Percentiles rank a stretch among this genome's conserved stretches.
These are phyloP conservation scores for Lentinula sp. DNA, from an alignment of 768 basidiomycete genomes.

Conservation along the genomic window DNA sequence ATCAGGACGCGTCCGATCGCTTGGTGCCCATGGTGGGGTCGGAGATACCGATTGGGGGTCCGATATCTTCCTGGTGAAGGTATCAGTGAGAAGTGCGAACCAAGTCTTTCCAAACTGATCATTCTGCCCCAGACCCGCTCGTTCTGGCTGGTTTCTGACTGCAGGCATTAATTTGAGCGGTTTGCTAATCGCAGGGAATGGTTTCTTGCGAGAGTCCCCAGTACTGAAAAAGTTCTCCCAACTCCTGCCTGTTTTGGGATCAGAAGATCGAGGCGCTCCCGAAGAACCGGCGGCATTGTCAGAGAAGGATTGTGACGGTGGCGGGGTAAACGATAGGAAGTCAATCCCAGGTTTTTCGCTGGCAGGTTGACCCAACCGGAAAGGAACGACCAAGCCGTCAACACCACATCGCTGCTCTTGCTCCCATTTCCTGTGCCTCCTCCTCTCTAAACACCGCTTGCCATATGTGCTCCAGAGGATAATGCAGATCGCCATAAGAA, in stretches of 20 bases:
- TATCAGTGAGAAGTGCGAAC: slow-evolving; percentile 21
- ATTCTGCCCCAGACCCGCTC: slow-evolving; percentile 5
- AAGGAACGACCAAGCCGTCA: slow-evolving; percentile 36
- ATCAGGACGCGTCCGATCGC: slow-evolving; percentile 21
- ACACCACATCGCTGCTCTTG: slow-evolving; percentile 44
- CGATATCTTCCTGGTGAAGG: slow-evolving; percentile 17
- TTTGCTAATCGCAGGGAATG: slow-evolving; percentile 18
- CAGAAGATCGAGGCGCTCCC: slow-evolving; percentile 8
- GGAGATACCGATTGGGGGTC: slow-evolving; percentile 7
- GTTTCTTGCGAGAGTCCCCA: slow-evolving; percentile 13
- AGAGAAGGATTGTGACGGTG: slow-evolving; percentile 25
- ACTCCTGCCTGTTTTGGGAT: slow-evolving; percentile 30
- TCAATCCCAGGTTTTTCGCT: slow-evolving; percentile 19
- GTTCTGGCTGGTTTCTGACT: slow-evolving; percentile 22
- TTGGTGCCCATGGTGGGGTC: slow-evolving; percentile 6
- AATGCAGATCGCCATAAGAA: slow-evolving; percentile 69
- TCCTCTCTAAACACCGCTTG: slow-evolving; percentile 37
- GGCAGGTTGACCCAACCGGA: slow-evolving; percentile 13
- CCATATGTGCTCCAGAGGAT: slow-evolving; percentile 72
- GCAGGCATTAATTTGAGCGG: slow-evolving; percentile 39
- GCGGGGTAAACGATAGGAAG: slow-evolving; percentile 44
- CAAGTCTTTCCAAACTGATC: slow-evolving; percentile 16
- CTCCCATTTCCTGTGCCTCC: slow-evolving; percentile 44
- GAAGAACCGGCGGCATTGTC: slow-evolving; percentile 9
- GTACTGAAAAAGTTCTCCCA: slow-evolving; percentile 39